Conservation (phyloP, 176 grass and related monocot genomes). For the Carex myosuroides region DNA sequence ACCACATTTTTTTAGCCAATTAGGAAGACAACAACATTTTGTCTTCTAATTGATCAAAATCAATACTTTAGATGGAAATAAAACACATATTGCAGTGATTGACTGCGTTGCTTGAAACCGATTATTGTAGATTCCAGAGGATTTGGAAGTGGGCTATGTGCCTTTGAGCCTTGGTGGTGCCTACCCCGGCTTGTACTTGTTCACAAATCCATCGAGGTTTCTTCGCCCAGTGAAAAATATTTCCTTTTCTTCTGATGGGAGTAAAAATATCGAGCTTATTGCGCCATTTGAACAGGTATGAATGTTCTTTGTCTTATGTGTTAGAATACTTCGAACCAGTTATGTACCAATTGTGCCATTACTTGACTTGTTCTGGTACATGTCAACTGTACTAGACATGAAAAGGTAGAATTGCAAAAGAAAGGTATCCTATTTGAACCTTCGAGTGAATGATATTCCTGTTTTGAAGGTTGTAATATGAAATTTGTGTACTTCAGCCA, state of each 20-base stretch:
- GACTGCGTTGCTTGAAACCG: background rate
- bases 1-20: background rate
- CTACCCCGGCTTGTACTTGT: constrained; percentile 93
- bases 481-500: background rate
- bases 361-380: background rate
- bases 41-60: background rate
- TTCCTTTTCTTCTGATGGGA: constrained; percentile 28
- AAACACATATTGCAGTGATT: background rate
- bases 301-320: background rate
- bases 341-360: background rate
- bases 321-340: background rate
- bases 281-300: constrained; percentile 94
- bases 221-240: constrained; percentile 74
- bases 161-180: constrained; percentile 76
- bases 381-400: background rate
- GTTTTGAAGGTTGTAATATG: background rate
- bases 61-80: background rate
- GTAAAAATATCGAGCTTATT: constrained; percentile 73
- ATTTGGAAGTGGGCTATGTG: constrained; percentile 92
- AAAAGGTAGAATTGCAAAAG: background rate
- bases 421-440: background rate
- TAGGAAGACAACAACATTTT: background rate
- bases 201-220: constrained; percentile 80
- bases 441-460: background rate
- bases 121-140: constrained; percentile 60